Evolutionary conservation across 1,139 yeast genomes (phyloP), one percentile per base, ranked within the genome.

Genomic region (Candida albicans): DNA sequence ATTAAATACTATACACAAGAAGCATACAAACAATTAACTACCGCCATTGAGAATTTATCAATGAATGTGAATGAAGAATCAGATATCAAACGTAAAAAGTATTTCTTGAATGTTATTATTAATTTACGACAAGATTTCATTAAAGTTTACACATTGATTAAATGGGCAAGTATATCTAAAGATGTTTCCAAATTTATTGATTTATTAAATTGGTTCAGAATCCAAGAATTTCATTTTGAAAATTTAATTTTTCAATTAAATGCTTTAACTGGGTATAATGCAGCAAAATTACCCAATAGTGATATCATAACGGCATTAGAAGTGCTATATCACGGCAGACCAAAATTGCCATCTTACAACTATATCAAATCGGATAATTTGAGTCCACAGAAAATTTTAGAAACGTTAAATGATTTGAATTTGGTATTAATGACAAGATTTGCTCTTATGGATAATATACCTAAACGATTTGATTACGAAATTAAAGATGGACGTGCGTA

Each of bases 201-300:
- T 64, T 73, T 91, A 24, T 79, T 93, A 49, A 86, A 87, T 48
- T 91, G 96, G 95, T 73, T 91, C 39, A 73, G 95, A 22, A 56
- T 61, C 49, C 90, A 88, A 47, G 95, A 90, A 53, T 82, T 84
- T 50, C 81, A 81, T 59, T 78, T 84, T 40, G 89, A 87, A 47
- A 81, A 85, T 44, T 55, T 75, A 46, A 60, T 64, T 29, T 59
- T 65, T 37, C 82, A 87, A 72, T 40, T 75, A 51, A 75, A 75
- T 39, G 80, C 79, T 42, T 64, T 81, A 28, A 84, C 86, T 52
- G 79, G 83, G 33, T 81, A 84, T 31, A 72, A 90, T 5, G 88
- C 91, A 14, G 98, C 98, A 1, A 88, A 89, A 57, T 67, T 91
- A 47, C 95, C 96, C 7, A 87, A 89, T 61, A 93, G 96, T 1